Conservation (phyloP, 768 basidiomycete genomes). For the Aureoboletus auriporus region DNA sequence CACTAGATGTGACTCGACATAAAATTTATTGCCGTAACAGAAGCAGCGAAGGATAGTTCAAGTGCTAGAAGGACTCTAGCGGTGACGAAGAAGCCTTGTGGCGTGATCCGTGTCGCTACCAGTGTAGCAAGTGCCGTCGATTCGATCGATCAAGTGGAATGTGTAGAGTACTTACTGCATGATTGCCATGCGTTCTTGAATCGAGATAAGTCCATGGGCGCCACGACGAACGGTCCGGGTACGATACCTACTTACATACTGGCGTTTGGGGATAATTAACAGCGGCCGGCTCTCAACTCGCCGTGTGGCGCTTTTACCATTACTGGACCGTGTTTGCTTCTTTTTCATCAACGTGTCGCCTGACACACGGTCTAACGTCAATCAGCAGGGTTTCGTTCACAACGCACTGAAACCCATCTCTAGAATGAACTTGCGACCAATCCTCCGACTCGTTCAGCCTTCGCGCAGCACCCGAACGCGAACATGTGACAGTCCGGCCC, state of each 20-base stretch:
- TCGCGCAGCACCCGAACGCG: not conserved
- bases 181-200: no score
- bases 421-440: no score
- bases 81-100: slow-evolving; percentile 2
- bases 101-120: slow-evolving; percentile 6
- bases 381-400: slow-evolving; percentile 2
- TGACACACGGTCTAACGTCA: slow-evolving; percentile 15
- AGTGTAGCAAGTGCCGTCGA: slow-evolving; percentile 5
- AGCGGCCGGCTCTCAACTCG: not conserved
- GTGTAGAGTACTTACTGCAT: no score
- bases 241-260: no score
- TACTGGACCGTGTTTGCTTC: slow-evolving; percentile 3
- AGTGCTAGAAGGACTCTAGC: slow-evolving; percentile 54
- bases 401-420: not conserved
- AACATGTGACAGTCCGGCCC: not conserved
- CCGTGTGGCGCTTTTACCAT: slow-evolving; percentile 15
- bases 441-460: no score
- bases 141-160: slow-evolving; percentile 5
- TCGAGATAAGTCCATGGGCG: no score
- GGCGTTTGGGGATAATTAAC: no score
- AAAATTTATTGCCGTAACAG: slow-evolving; percentile 33
- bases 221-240: no score
- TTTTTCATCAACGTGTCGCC: slow-evolving; percentile 8
- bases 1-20: not conserved
- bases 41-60: slow-evolving; percentile 68